Evolutionary conservation across 441 rosid genomes (phyloP).

Genomic region (Metrosideros polymorpha): DNA sequence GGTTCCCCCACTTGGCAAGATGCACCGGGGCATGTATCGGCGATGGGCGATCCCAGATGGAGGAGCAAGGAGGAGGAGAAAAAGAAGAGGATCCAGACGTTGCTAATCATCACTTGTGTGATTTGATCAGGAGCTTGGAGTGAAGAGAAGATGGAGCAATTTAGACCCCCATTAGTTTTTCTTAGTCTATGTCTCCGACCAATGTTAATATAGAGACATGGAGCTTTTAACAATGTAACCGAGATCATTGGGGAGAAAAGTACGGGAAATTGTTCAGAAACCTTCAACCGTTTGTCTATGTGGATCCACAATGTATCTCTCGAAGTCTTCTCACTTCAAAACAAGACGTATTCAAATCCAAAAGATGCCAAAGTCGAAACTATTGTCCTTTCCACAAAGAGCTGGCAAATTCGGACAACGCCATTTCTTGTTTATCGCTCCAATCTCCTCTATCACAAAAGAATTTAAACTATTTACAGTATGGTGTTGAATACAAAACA

Average conservation of each 20-base stretch:
- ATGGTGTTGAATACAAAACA: background rate
- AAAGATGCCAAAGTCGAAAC: background rate
- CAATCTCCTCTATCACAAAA: background rate
- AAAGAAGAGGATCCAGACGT: background rate
- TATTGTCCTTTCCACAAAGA: background rate
- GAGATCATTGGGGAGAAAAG: background rate
- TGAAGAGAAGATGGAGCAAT: background rate
- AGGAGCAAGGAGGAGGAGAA: background rate
- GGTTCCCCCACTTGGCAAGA: accelerated
- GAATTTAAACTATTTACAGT: background rate
- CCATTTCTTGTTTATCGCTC: background rate
- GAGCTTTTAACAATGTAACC: background rate
- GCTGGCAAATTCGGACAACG: background rate
- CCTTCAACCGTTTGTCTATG: background rate
- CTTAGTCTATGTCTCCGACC: background rate
- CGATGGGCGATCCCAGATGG: background rate
- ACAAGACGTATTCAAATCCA: background rate
- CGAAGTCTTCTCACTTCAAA: background rate
- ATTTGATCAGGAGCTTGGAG: background rate
- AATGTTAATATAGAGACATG: background rate
- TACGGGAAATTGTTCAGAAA: background rate
- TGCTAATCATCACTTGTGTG: background rate
- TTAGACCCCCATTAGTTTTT: background rate
- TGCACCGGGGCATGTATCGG: background rate
- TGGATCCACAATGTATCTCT: background rate